Evolutionary conservation across 805 yeast species (phyloP), one percentile per base, ranked within the genome.

Genomic region (Candida gorgasii): DNA sequence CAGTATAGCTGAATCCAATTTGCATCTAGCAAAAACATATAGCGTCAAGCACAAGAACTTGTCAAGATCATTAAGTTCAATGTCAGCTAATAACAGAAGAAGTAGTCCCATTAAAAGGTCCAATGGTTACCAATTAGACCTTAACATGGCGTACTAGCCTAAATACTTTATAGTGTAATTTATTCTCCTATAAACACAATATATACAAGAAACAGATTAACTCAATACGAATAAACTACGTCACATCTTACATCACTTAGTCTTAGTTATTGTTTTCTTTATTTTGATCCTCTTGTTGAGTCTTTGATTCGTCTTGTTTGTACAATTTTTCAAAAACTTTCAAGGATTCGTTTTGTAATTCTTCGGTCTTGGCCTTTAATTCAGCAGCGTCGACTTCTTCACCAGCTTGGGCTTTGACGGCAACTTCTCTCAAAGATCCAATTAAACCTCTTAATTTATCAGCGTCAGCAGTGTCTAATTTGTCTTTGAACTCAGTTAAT

Each of bases 321-420:
- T 62, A 61, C 57, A 82, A 69, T 75, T 84, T 80, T 69, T 83
- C 88, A 62, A 86, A 85, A 53, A 86, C 76, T 66, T 82, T 82
- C 73, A 86, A 75, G 13, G 92, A 81, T 55, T 84, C 76, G 58
- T 72, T 79, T 72, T 86, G 90, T 64, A 86, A 73, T 59, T 80
- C 86, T 51, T 84, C 89, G 53, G 87, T 80, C 76, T 81, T 78
- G 54, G 79, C 69, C 77, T 84, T 84, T 67, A 86, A 75, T 54
- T 75, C 79, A 54, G 78, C 73, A 48, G 79, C 68, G 57, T 78
- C 75, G 53, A 81, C 83, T 63, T 77, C 84, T 50, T 75, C 76
- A 61, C 82, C 80, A 39, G 80, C 67, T 65, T 76, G 81, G 29
- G 80, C 84, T 71, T 80, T 78, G 54, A 81, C 81, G 44, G 82